Evolutionary conservation across 108 stramenopile genomes (phyloP).

Genomic region (Nannochloropsis gaditana): DNA sequence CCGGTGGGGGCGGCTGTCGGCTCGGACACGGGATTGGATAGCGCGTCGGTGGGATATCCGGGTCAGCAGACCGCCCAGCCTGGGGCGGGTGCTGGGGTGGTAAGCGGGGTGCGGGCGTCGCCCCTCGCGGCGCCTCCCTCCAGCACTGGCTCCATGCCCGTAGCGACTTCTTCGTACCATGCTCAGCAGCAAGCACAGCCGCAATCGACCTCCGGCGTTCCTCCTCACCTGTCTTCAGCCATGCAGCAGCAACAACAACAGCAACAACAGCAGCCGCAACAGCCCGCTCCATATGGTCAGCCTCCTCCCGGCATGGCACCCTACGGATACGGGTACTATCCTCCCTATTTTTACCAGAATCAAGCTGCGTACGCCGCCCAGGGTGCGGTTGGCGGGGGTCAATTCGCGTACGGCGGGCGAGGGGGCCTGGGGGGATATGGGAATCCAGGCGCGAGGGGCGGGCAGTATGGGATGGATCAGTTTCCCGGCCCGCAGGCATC

Average conservation of each 20-base stretch:
- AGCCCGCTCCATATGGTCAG: background rate
- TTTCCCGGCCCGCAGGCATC: background rate
- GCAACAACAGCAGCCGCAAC: background rate
- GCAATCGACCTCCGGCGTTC: background rate
- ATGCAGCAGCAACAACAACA: background rate
- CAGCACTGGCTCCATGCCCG: background rate
- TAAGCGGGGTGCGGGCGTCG: background rate
- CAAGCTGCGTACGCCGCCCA: constrained; percentile 4
- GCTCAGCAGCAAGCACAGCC: background rate
- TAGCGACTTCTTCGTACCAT: background rate
- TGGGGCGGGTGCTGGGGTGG: background rate
- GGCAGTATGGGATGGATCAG: constrained; percentile 17
- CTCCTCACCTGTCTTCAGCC: background rate
- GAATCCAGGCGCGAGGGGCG: background rate
- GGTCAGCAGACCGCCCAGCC: background rate
- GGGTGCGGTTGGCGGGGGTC: constrained; percentile 4
- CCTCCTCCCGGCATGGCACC: background rate
- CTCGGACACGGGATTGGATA: background rate
- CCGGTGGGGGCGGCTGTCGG: background rate
- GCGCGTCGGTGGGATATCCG: background rate
- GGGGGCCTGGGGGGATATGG: background rate
- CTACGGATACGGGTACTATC: constrained; percentile 8
- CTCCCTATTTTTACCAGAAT: background rate
- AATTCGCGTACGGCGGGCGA: background rate
- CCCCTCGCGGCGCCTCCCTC: background rate